Evolutionary conservation across 495 filamentous ascomycete genomes (phyloP).

Genomic region (Xylaria intraflava): DNA sequence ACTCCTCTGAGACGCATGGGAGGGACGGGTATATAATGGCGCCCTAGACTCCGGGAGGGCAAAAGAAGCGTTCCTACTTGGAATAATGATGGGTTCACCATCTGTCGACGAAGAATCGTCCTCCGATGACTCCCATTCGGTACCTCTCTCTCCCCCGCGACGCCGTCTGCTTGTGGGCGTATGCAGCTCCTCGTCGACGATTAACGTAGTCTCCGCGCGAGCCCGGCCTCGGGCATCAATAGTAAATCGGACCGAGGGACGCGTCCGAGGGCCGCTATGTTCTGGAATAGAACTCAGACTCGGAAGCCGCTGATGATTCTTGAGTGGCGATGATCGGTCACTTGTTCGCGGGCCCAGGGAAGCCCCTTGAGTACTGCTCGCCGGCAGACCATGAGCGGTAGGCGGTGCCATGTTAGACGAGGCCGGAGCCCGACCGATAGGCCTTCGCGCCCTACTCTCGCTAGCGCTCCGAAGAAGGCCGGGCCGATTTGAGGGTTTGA

Average conservation of each 20-base stretch:
- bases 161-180: slow-evolving; percentile 20
- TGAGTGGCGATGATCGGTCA: slow-evolving; percentile 46
- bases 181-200: slow-evolving; percentile 39
- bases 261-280: slow-evolving; percentile 34
- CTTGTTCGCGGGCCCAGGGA: slow-evolving; percentile 32
- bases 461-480: slow-evolving; percentile 57
- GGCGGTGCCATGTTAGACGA: slow-evolving; percentile 34
- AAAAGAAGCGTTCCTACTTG: slow-evolving; percentile 58
- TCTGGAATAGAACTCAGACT: slow-evolving; percentile 50
- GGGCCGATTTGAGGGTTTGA: slow-evolving; percentile 44
- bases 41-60: slow-evolving; percentile 47
- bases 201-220: slow-evolving; percentile 59
- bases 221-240: slow-evolving; percentile 69
- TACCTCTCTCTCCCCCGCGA: slow-evolving; percentile 14
- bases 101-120: slow-evolving; percentile 53
- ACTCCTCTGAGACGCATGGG: slow-evolving; percentile 47
- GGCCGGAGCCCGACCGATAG: slow-evolving; percentile 18
- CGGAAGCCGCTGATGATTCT: slow-evolving; percentile 38
- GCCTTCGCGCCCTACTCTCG: slow-evolving; percentile 40
- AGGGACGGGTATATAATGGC: slow-evolving; percentile 43
- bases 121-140: slow-evolving; percentile 37
- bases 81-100: slow-evolving; percentile 59
- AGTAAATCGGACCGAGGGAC: slow-evolving; percentile 57
- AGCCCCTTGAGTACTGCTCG: slow-evolving; percentile 25
- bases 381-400: slow-evolving; percentile 15